A percentile compares a stretch with the other conserved stretches of the same genome.
Evolutionary conservation across 805 yeast genomes (phyloP).

Genomic region (Kodamaea nitidulidarum): DNA sequence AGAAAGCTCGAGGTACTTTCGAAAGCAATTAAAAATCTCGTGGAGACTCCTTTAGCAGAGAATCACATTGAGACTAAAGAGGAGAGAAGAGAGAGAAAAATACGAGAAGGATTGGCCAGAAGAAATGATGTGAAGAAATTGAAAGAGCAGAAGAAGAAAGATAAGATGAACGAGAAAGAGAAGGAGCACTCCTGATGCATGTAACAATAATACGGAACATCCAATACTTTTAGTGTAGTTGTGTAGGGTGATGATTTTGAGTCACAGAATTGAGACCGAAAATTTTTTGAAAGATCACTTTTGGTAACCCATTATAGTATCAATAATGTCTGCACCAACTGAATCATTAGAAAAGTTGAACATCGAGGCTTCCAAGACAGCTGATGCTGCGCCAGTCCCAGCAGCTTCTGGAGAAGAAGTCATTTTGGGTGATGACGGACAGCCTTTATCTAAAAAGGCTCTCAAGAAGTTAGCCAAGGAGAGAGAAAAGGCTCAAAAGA

Average conservation of each 20-base stretch:
- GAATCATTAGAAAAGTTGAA: slow-evolving; percentile 24
- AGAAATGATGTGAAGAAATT: slow-evolving; percentile 20
- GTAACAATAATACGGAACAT: not conserved
- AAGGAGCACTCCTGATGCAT: not conserved
- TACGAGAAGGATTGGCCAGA: slow-evolving; percentile 46
- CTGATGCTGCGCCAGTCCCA: slow-evolving; percentile 11
- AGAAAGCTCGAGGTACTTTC: slow-evolving; percentile 50
- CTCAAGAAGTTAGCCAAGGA: slow-evolving; percentile 92
- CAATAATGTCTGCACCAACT: slow-evolving; percentile 22
- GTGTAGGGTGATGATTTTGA: not conserved
- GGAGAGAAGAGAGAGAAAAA: slow-evolving; percentile 51
- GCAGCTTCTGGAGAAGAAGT: slow-evolving; percentile 16
- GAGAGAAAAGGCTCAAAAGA: slow-evolving; percentile 86
- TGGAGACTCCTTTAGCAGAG: slow-evolving; percentile 1
- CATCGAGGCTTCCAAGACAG: slow-evolving; percentile 10
- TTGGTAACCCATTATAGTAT: not conserved
- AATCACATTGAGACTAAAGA: slow-evolving; percentile 47
- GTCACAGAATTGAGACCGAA: slow-evolving; percentile 1
- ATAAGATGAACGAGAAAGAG: slow-evolving; percentile 6
- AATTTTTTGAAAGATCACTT: slow-evolving; percentile 1
- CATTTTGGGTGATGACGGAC: slow-evolving; percentile 66
- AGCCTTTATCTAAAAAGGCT: slow-evolving; percentile 89
- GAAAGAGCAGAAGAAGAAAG: slow-evolving; percentile 31
- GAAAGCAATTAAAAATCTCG: slow-evolving; percentile 36
- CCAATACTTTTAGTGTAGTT: not conserved